phyloP scores from a whole-genome alignment of 2,329 filamentous ascomycete species.

The Alternaria sp. region DNA sequence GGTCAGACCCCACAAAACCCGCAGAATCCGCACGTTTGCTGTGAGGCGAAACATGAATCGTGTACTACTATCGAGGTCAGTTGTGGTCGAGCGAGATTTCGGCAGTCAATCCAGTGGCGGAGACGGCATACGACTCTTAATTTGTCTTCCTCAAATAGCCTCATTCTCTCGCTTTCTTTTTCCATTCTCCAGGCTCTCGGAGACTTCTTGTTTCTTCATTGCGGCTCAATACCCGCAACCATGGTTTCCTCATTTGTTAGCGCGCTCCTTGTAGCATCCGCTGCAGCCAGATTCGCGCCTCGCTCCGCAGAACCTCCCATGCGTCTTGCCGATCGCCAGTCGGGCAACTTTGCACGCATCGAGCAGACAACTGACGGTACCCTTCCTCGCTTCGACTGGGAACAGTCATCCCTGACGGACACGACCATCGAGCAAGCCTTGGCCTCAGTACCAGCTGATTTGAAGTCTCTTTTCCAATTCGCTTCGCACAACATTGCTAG shows the following conservation, averaged over 20 bases:
- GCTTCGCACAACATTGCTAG: not conserved
- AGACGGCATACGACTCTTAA: not conserved
- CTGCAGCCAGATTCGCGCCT: not conserved
- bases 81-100: not conserved
- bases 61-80: not conserved
- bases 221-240: not conserved
- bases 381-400: not conserved
- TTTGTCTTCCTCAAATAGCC: not conserved
- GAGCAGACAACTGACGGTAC: not conserved
- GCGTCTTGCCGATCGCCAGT: conserved; percentile 2
- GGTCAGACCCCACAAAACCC: not conserved
- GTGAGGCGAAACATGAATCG: not conserved
- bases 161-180: not conserved
- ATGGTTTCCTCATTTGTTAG: not conserved
- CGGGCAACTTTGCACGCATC: not conserved
- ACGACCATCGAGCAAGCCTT: not conserved
- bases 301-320: not conserved
- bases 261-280: not conserved
- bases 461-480: not conserved
- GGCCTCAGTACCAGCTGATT: not conserved
- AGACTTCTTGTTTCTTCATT: not conserved
- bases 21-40: not conserved
- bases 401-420: not conserved
- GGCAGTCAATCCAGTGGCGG: not conserved
- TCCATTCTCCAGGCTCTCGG: not conserved